Conservation (phyloP, 1,284 basidiomycete species). For the Apiotrichum gracile region DNA sequence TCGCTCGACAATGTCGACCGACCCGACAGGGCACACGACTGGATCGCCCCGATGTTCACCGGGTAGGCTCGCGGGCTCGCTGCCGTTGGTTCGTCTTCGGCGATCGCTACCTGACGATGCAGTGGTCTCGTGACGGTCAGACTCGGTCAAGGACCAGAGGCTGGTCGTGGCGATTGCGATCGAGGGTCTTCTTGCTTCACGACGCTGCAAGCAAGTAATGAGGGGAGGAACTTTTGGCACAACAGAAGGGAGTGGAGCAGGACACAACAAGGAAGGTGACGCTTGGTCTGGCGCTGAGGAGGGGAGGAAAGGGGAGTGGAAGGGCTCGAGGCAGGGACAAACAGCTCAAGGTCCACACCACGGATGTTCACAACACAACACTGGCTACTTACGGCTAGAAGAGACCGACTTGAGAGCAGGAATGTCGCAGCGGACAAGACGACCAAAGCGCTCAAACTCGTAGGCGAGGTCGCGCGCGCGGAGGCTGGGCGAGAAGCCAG, state of each 20-base stretch:
- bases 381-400: slow-evolving; percentile 38
- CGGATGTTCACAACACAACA: background rate
- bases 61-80: background rate
- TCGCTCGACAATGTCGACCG: too few relatives aligned
- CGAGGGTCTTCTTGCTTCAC: background rate
- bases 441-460: slow-evolving; percentile 73
- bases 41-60: background rate
- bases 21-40: too few relatives aligned
- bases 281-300: background rate
- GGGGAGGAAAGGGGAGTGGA: background rate
- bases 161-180: background rate
- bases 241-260: background rate
- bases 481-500: slow-evolving; percentile 70
- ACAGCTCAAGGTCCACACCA: too few relatives aligned
- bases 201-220: slow-evolving; percentile 8
- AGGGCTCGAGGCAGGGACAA: background rate
- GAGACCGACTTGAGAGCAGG: slow-evolving; percentile 57
- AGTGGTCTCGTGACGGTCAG: background rate
- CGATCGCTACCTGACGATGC: background rate
- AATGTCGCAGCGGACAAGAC: slow-evolving; percentile 67
- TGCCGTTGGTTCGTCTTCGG: background rate
- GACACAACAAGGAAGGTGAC: too few relatives aligned
- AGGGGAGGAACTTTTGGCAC: slow-evolving; percentile 7
- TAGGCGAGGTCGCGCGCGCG: slow-evolving; percentile 75
- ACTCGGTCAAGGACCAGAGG: background rate